Percentiles rank a stretch among this genome's conserved stretches.
phyloP scores from a whole-genome alignment of 1,284 basidiomycete species.

The Leucoagaricus sp. region DNA sequence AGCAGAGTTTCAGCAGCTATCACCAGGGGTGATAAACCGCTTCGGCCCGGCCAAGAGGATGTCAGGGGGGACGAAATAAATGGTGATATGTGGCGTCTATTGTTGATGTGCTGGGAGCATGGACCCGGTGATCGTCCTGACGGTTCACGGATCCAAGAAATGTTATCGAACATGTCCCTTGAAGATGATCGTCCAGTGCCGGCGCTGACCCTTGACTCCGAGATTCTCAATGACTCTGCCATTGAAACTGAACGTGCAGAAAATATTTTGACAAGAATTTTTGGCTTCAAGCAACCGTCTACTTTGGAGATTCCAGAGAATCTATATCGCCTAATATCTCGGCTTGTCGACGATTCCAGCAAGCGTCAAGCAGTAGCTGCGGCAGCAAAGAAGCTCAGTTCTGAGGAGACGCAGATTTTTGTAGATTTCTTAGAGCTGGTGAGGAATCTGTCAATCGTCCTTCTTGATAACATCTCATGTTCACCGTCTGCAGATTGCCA shows the following conservation, averaged over 20 bases:
- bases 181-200: not conserved
- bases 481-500: not conserved
- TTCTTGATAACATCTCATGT: not conserved
- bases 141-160: not conserved
- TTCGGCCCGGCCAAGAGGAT: not conserved
- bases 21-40: not conserved
- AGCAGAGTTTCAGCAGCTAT: not conserved
- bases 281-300: not conserved
- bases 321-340: not conserved
- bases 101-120: not conserved
- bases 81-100: not conserved
- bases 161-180: not conserved
- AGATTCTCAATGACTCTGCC: not conserved
- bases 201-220: not conserved
- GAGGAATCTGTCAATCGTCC: not conserved
- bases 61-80: not conserved
- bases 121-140: not conserved
- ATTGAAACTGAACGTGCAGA: not conserved
- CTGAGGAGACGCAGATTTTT: not conserved
- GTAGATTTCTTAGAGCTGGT: not conserved
- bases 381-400: not conserved
- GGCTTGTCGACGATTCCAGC: not conserved
- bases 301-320: not conserved
- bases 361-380: not conserved
- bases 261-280: not conserved